Conservation (phyloP, 331 rosid genomes). For the Malus hybrid region DNA sequence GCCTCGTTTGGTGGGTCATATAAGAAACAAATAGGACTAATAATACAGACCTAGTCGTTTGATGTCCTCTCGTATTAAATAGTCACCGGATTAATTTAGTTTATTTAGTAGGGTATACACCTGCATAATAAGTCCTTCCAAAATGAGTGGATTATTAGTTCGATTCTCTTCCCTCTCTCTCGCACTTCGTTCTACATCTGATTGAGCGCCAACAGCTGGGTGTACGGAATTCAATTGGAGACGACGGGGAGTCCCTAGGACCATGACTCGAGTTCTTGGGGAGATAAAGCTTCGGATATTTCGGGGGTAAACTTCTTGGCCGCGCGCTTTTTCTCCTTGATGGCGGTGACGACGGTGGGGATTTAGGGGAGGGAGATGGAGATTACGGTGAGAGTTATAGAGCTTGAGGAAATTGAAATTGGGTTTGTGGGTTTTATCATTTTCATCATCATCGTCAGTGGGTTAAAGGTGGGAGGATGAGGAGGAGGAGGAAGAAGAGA, state of each 20-base stretch:
- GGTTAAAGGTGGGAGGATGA: conserved; percentile 11
- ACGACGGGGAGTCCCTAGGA: conserved; percentile 60
- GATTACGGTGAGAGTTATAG: conserved; percentile 68
- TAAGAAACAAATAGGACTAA: too few species aligned
- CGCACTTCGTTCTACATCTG: background rate
- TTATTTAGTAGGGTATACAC: too few species aligned
- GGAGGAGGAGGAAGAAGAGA: conserved; percentile 17
- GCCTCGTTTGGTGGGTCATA: too few species aligned
- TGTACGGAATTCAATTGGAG: conserved; percentile 69
- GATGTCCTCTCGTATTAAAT: too few species aligned
- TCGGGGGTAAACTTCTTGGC: conserved; percentile 37
- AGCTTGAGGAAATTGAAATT: conserved; percentile 40
- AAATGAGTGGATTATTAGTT: too few species aligned
- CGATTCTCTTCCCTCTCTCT: too few species aligned
- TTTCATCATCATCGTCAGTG: conserved; percentile 18
- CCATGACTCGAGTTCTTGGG: conserved; percentile 70
- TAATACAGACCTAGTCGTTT: too few species aligned
- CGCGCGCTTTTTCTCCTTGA: conserved; percentile 44
- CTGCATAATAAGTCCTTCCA: too few species aligned
- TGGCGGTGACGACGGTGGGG: conserved; percentile 30
- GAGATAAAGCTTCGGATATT: conserved; percentile 50
- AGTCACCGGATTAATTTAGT: too few species aligned
- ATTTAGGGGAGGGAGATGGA: conserved; percentile 52
- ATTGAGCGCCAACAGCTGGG: conserved; percentile 43
- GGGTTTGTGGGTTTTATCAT: conserved; percentile 14